Evolutionary conservation across 1,139 yeast genomes (phyloP).

Genomic region (Debaryomyces fabryi): DNA sequence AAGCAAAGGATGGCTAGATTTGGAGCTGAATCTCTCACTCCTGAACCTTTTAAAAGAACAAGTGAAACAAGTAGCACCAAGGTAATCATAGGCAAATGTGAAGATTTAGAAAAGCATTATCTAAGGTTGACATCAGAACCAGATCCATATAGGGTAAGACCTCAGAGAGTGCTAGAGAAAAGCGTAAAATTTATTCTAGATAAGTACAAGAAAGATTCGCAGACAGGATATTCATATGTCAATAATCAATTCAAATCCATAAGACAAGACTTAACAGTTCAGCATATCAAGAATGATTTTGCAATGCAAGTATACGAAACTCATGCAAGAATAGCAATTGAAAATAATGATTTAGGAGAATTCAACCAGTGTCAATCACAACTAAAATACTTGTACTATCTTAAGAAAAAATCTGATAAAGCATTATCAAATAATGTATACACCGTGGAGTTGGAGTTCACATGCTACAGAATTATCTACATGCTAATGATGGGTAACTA

Average conservation of each 20-base stretch:
- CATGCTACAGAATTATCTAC: slow-evolving; percentile 76
- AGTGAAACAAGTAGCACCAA: background rate
- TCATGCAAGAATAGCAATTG: slow-evolving; percentile 86
- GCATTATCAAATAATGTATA: slow-evolving; percentile 16
- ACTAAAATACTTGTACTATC: slow-evolving; percentile 60
- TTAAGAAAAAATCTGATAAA: slow-evolving; percentile 17
- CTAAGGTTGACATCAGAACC: slow-evolving; percentile 90
- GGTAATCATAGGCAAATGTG: slow-evolving; percentile 64
- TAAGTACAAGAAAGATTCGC: slow-evolving; percentile 54
- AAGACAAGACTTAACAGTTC: slow-evolving; percentile 92
- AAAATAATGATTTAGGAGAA: slow-evolving; percentile 85
- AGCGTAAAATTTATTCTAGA: slow-evolving; percentile 58
- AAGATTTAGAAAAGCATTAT: slow-evolving; percentile 72
- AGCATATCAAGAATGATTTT: slow-evolving; percentile 78
- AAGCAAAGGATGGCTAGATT: slow-evolving; percentile 57
- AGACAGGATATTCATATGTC: slow-evolving; percentile 65
- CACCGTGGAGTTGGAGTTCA: slow-evolving; percentile 56
- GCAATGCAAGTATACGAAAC: slow-evolving; percentile 80
- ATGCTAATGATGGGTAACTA: slow-evolving; percentile 75
- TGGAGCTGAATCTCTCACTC: slow-evolving; percentile 11
- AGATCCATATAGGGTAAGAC: slow-evolving; percentile 81
- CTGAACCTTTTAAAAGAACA: slow-evolving; percentile 23
- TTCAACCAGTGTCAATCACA: slow-evolving; percentile 94
- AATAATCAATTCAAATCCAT: slow-evolving; percentile 91
- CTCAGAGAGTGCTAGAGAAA: slow-evolving; percentile 59